Evolutionary conservation across 805 yeast species (phyloP), one percentile per base, ranked within the genome.

Genomic region (Metschnikowia corniflorae): DNA sequence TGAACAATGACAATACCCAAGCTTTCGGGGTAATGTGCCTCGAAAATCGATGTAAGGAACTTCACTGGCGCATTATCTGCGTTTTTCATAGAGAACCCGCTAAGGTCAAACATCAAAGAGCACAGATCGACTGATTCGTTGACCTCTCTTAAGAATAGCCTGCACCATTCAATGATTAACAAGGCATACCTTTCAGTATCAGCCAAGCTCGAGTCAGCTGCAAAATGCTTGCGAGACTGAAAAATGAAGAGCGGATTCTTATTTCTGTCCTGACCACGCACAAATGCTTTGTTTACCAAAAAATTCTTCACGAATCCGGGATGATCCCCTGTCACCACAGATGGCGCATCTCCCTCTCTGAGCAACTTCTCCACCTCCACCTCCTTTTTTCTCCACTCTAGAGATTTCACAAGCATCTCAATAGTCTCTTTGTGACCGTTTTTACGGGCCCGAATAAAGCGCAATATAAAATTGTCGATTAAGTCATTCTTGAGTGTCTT

Each of bases 21-120:
- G 26, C 86, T 82, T 63, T 93, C 98, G 1, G 98, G 98, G 59
- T 91, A 93, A 57, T 91, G 96, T 0, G 95, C 95, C 68, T 93
- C 97, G 60, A 93, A 88, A 43, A 89, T 83, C 37, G 79, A 76
- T 43, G 89, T 82, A 63, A 93, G 76, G 61, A 86, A 91, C 63
- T 89, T 89, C 42, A 93, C 94, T 4, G 96, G 87, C 3, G 77
- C 71, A 55, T 87, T 87, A 64, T 93, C 98, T 85, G 95, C 93
- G 58, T 91, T 93, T 42, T 88, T 75, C 70, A 88, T 76, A 6
- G 94, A 76, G 56, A 93, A 93, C 4, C 82, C 95, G 9, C 84
- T 70, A 53, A 93, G 66, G 57, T 93, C 98, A 57, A 93, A 93
- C 22, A 93, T 61, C 35, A 93, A 78, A 2, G 93, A 79, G 31